Conservation (phyloP, 495 filamentous ascomycete species). For the Lasiosphaeria miniovina region DNA sequence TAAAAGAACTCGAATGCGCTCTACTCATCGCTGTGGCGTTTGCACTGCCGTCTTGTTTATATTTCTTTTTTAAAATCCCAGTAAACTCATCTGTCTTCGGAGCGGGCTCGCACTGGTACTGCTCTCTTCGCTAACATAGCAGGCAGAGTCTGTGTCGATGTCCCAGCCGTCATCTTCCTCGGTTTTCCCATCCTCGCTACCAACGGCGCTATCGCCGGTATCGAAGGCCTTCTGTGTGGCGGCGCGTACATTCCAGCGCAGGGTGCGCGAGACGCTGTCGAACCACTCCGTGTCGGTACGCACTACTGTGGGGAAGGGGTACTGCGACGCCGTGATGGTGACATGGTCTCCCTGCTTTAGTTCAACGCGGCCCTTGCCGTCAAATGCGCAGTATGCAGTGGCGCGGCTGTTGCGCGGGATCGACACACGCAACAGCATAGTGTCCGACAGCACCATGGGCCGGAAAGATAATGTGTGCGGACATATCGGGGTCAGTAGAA, state of each 20-base stretch:
- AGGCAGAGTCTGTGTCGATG: slow-evolving; percentile 77
- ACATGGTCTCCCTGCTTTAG: slow-evolving; percentile 89
- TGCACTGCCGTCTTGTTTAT: not conserved
- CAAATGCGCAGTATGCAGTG: slow-evolving; percentile 92
- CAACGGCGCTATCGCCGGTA: slow-evolving; percentile 33
- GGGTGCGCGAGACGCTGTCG: slow-evolving; percentile 81
- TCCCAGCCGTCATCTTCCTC: slow-evolving; percentile 66
- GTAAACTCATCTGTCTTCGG: slow-evolving; percentile 64
- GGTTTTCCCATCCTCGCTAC: slow-evolving; percentile 33
- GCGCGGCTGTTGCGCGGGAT: slow-evolving; percentile 81
- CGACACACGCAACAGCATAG: slow-evolving; percentile 80
- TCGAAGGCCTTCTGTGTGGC: slow-evolving; percentile 82
- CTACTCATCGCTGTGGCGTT: not conserved
- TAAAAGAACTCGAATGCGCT: slow-evolving; percentile 1
- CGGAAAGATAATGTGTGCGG: slow-evolving; percentile 95
- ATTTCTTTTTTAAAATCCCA: slow-evolving; percentile 40
- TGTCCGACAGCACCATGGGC: slow-evolving; percentile 98
- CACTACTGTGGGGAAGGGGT: slow-evolving; percentile 92
- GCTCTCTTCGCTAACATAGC: slow-evolving; percentile 61
- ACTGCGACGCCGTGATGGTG: slow-evolving; percentile 88
- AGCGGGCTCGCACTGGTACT: slow-evolving; percentile 62
- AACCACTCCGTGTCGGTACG: slow-evolving; percentile 86
- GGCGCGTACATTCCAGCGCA: slow-evolving; percentile 89
- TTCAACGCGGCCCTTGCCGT: slow-evolving; percentile 92
- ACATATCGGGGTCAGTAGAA: slow-evolving; percentile 95